Percentiles rank a stretch among this genome's conserved stretches.
Evolutionary conservation across 768 basidiomycete species (phyloP).

Genomic region (Xerocomus spinulosus): DNA sequence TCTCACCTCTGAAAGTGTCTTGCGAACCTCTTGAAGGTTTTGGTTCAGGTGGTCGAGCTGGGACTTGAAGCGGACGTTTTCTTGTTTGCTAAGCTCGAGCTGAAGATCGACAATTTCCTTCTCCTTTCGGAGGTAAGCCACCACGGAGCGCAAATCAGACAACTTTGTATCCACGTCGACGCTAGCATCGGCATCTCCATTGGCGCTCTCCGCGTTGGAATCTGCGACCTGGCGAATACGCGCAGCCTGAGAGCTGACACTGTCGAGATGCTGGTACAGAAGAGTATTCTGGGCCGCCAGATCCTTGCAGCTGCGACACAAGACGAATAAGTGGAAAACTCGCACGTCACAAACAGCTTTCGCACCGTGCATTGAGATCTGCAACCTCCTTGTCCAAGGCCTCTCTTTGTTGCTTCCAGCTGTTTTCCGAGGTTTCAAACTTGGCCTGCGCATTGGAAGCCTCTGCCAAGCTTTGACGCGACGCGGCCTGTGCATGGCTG

Average conservation of each 20-base stretch:
- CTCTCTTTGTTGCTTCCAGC: slow-evolving; percentile 78
- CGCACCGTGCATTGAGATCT: slow-evolving; percentile 68
- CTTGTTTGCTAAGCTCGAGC: slow-evolving; percentile 73
- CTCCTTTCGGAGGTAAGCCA: slow-evolving; percentile 81
- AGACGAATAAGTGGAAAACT: neutral
- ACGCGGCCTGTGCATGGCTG: slow-evolving; percentile 42
- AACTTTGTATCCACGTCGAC: slow-evolving; percentile 61
- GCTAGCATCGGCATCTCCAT: slow-evolving; percentile 41
- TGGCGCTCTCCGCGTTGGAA: slow-evolving; percentile 37
- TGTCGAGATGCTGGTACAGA: slow-evolving; percentile 81
- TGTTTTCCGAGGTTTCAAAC: slow-evolving; percentile 62
- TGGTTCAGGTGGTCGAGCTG: slow-evolving; percentile 73
- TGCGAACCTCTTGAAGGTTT: slow-evolving; percentile 64
- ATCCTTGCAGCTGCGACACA: slow-evolving; percentile 56
- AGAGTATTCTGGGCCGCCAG: slow-evolving; percentile 70
- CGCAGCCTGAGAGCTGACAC: slow-evolving; percentile 75
- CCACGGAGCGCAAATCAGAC: slow-evolving; percentile 70
- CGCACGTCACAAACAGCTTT: neutral
- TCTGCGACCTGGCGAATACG: slow-evolving; percentile 72
- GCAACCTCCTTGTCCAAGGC: slow-evolving; percentile 72
- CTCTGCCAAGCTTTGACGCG: slow-evolving; percentile 54
- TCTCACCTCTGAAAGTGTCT: slow-evolving; percentile 65
- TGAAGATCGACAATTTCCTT: slow-evolving; percentile 91
- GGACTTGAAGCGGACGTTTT: slow-evolving; percentile 66
- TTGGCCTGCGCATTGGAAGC: slow-evolving; percentile 76